Percentiles rank a stretch among this genome's conserved stretches.
Evolutionary conservation across 768 basidiomycete genomes (phyloP).

Genomic region (Ramaria sp.): DNA sequence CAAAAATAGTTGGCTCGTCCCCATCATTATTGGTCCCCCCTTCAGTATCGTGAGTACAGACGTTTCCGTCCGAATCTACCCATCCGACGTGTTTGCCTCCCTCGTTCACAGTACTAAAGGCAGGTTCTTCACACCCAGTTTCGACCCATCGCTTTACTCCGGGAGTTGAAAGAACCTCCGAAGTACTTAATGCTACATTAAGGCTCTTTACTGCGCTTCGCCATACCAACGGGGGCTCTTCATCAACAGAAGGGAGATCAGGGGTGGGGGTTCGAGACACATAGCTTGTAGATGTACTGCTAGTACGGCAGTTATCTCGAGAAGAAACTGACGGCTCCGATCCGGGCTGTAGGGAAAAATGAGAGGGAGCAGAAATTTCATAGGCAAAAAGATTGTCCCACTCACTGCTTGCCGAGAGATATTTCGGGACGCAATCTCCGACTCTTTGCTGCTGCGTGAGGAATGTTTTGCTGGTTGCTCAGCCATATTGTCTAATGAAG

Average conservation of each 20-base stretch:
- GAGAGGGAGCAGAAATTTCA: too few species aligned
- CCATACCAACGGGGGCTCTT: background rate
- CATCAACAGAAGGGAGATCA: background rate
- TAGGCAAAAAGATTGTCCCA: too few species aligned
- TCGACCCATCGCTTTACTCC: constrained; percentile 43
- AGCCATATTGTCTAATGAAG: too few species aligned
- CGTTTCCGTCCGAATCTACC: constrained; percentile 19
- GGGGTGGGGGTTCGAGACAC: background rate
- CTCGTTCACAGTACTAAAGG: constrained; percentile 21
- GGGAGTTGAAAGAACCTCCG: constrained; percentile 35
- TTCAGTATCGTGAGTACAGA: constrained; percentile 12
- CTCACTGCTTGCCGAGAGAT: too few species aligned
- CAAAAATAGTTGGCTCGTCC: constrained; percentile 4
- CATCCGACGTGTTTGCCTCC: constrained; percentile 40
- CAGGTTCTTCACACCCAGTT: constrained; percentile 22
- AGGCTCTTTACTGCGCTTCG: background rate
- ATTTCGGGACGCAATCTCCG: too few species aligned
- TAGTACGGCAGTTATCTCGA: background rate
- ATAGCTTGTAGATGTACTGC: background rate
- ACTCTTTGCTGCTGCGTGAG: too few species aligned
- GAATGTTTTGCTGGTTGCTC: too few species aligned
- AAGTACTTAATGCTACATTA: too few species aligned
- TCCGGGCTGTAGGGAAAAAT: too few species aligned
- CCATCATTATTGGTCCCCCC: constrained; percentile 14
- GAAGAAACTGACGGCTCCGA: background rate